phyloP scores from a whole-genome alignment of 306 rosid species.

The Casuarina equisetifolia region DNA sequence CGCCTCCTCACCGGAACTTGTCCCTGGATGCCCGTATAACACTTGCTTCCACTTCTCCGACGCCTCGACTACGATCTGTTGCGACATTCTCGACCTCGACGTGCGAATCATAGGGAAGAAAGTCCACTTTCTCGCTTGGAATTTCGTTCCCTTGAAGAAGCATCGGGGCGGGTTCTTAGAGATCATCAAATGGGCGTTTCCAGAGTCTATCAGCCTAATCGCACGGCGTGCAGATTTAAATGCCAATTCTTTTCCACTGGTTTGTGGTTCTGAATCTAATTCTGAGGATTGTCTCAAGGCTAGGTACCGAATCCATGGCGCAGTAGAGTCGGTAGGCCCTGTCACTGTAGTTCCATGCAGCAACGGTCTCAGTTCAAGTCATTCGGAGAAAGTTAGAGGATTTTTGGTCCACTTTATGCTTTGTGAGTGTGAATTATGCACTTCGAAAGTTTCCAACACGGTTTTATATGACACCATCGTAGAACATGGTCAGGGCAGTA shows the following conservation, averaged over 20 bases:
- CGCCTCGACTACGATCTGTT: constrained; percentile 59
- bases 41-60: constrained; percentile 76
- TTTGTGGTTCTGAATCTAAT: constrained; percentile 12
- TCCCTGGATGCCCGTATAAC: constrained; percentile 48
- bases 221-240: constrained; percentile 2
- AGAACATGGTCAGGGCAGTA: constrained; percentile 9
- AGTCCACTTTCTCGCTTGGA: constrained; percentile 65
- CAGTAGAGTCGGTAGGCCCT: constrained; percentile 58
- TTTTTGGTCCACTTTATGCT: constrained; percentile 54
- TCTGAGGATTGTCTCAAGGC: constrained; percentile 21
- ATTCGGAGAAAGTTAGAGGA: constrained; percentile 43
- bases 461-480: constrained; percentile 29
- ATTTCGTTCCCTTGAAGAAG: constrained; percentile 72
- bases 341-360: constrained; percentile 47
- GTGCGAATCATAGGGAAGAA: constrained; percentile 36
- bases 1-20: constrained; percentile 44
- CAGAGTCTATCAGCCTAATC: constrained; percentile 24
- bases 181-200: constrained; percentile 68
- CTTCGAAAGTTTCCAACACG: constrained; percentile 31
- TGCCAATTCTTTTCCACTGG: constrained; percentile 32
- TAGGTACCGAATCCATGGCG: constrained; percentile 47
- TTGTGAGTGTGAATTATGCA: constrained; percentile 62
- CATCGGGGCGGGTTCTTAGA: constrained; percentile 54
- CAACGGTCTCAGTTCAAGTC: constrained; percentile 19
- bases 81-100: constrained; percentile 66